These are phyloP conservation scores for Ceratobasidium sp. DNA, from an alignment of 1,284 basidiomycete species.

Conservation along the genomic window DNA sequence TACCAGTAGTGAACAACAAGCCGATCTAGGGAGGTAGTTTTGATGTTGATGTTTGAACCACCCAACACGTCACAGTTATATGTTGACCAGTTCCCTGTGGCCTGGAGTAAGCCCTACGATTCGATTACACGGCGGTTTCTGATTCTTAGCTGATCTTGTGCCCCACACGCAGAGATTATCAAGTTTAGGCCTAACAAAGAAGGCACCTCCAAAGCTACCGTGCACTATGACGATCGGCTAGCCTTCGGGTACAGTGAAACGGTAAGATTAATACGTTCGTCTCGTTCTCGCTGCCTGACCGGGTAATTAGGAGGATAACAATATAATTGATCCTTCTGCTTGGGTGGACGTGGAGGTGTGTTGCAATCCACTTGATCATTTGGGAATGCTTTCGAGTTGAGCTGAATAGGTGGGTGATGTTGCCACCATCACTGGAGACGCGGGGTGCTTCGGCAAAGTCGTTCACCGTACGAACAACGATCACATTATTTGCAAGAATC, in stretches of 20 bases:
- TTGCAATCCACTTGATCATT: background rate
- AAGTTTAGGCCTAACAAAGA: background rate
- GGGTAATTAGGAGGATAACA: background rate
- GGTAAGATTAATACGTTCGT: background rate
- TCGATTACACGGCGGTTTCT: background rate
- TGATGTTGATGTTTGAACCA: constrained; percentile 36
- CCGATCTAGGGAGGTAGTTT: constrained; percentile 7
- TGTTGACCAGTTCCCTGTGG: constrained; percentile 26
- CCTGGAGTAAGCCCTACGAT: constrained; percentile 15
- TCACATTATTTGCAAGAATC: background rate
- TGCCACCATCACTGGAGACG: constrained; percentile 6
- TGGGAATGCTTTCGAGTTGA: background rate
- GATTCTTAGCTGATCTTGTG: too few relatives aligned
- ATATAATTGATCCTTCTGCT: constrained; percentile 11
- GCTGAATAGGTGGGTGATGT: background rate
- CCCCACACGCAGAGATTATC: background rate
- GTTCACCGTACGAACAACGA: background rate
- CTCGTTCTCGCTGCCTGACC: background rate
- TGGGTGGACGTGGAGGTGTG: constrained; percentile 20
- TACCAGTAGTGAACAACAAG: background rate
- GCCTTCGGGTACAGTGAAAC: constrained; percentile 26
- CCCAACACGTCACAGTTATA: constrained; percentile 1
- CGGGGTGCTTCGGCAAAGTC: constrained; percentile 11
- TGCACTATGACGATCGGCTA: background rate
- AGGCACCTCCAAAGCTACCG: background rate